Evolutionary conservation across 495 filamentous ascomycete genomes (phyloP), one percentile per base, ranked within the genome.

Genomic region (Xylaria sp.): DNA sequence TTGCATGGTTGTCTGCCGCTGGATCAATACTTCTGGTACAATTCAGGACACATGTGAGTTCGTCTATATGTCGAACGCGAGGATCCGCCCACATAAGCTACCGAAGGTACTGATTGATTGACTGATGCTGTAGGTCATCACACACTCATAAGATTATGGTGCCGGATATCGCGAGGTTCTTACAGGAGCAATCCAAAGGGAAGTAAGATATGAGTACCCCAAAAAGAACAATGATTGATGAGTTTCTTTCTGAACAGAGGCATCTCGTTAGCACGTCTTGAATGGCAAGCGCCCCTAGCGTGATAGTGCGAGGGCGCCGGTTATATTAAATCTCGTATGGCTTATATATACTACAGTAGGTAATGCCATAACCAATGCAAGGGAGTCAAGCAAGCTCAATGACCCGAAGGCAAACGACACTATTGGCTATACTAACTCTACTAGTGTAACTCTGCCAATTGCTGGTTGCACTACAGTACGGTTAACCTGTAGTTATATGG

Each of bases 21-120:
- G 74, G 72, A 81, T 31, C 73, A 80, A 70, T 88, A 88, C 74
- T 88, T 87, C 69, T 87, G 85, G 84, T 86, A 79, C 68, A 83
- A 87, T 73, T 80, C 79, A 11, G 84, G 84, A 9, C 85, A 88
- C 80, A 78, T 87, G 71, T 69, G 41, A 69, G 52, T 24, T 66
- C 15, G 15, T 66, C 46, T 3, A 6, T 50, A 5, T 55, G 17
- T 53, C 9, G 11, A 31, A 31, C 15, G 61, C 14, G 24, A 26
- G 40, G n/a, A n/a, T 37, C 17, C 17, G 55, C 55, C 26, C 35
- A 8, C n/a, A 24, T 44, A 52, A 65, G 43, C 62, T 35, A n/a
- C 52, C 0, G 0, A 31, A 29, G 44, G 21, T n/a, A 61, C 43
- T 65, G 19, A 52, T 43, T 31, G 43, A 35, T 41, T 65, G 19